A percentile compares a stretch with the other conserved stretches of the same genome.
These are phyloP conservation scores for Colletotrichum higginsianum DNA, from an alignment of 2,329 filamentous ascomycete species.

Conservation along the genomic window DNA sequence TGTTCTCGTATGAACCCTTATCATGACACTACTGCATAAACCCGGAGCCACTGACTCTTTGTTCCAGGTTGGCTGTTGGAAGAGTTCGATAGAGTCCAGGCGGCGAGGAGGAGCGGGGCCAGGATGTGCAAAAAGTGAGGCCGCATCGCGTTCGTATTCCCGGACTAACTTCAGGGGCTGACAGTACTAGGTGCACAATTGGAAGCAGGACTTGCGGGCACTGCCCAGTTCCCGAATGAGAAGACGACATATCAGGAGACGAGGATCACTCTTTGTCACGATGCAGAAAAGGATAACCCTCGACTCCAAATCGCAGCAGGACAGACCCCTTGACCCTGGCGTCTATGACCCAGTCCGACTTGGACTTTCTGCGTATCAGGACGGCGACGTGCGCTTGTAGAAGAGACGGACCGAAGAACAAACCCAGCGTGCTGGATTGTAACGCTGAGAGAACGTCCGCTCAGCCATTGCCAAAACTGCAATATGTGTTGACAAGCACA, in stretches of 20 bases:
- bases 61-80: conserved; percentile 23
- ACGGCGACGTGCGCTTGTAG: not conserved
- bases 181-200: conserved; percentile 31
- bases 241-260: not conserved
- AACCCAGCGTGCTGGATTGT: not conserved
- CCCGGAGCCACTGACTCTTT: not conserved
- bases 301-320: too few relatives aligned
- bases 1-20: conserved; percentile 49
- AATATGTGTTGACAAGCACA: conserved; percentile 12
- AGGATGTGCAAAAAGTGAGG: conserved; percentile 35
- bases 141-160: not conserved
- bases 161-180: not conserved
- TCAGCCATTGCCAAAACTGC: not conserved
- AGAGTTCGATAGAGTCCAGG: conserved; percentile 36
- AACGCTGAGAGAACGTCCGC: not conserved
- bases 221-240: conserved; percentile 33
- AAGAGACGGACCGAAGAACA: not conserved
- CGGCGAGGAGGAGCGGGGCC: conserved; percentile 25
- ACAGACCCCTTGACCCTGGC: not conserved
- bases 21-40: not conserved
- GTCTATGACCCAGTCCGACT: not conserved
- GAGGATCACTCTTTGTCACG: too few relatives aligned
- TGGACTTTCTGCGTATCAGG: not conserved
- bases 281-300: not conserved
- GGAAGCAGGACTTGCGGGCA: conserved; percentile 36